These are phyloP conservation scores for Oxytropis ochrocephala DNA, from an alignment of 306 rosid species.

Conservation along the genomic window DNA sequence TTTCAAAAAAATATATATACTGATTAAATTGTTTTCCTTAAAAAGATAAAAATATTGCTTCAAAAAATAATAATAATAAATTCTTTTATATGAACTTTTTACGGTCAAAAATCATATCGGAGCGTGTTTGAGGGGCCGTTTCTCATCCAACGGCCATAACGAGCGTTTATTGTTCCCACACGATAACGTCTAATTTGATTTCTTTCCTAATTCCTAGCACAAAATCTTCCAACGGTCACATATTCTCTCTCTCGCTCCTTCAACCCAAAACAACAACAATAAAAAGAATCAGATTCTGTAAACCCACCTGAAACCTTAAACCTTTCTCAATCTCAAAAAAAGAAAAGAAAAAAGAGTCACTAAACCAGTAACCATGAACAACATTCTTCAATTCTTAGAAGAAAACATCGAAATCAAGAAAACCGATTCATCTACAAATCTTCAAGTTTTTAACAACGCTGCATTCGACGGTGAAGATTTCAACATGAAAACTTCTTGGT, in stretches of 20 bases:
- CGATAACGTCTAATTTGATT: background rate
- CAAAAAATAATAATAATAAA: too few species aligned
- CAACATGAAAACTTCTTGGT: conserved; percentile 21
- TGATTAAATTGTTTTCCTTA: too few species aligned
- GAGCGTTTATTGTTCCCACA: background rate
- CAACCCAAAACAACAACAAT: background rate
- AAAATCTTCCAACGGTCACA: conserved; percentile 6
- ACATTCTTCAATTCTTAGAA: conserved; percentile 3
- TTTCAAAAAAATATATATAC: too few species aligned
- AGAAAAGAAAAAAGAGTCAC: background rate
- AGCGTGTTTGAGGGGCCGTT: background rate
- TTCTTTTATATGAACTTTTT: too few species aligned
- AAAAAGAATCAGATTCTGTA: background rate
- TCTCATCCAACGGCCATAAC: conserved; percentile 5
- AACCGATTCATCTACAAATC: background rate
- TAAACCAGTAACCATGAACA: background rate
- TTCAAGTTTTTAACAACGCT: conserved; percentile 32
- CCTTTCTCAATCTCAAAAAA: background rate
- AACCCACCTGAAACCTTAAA: background rate
- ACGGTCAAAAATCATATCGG: background rate
- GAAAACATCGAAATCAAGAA: background rate
- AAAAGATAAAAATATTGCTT: too few species aligned
- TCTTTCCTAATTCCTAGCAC: background rate
- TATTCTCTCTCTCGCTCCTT: background rate
- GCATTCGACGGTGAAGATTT: conserved; percentile 22